phyloP scores from a whole-genome alignment of 2,329 filamentous ascomycete genomes.

The Pseudofabraea citricarpa region DNA sequence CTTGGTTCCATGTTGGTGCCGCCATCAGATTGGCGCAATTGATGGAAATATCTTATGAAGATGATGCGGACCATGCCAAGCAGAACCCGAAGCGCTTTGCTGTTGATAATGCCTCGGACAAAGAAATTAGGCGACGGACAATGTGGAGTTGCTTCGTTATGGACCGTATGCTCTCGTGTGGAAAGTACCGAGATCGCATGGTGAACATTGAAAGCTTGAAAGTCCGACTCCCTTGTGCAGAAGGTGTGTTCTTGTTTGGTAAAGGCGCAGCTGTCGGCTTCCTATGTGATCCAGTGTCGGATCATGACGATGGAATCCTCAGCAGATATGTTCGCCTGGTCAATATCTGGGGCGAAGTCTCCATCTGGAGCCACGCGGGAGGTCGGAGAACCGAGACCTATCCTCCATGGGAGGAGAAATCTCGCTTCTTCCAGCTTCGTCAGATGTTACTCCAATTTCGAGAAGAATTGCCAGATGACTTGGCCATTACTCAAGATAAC shows the following conservation, averaged over 20 bases:
- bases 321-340: constrained; percentile 52
- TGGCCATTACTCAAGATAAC: constrained; percentile 55
- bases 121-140: constrained; percentile 62
- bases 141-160: constrained; percentile 73
- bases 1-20: constrained; percentile 62
- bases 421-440: constrained; percentile 49
- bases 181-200: constrained; percentile 55
- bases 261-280: constrained; percentile 51
- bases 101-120: constrained; percentile 35
- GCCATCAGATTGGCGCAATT: constrained; percentile 56
- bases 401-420: constrained; percentile 55
- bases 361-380: constrained; percentile 47
- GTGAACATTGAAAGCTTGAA: constrained; percentile 54
- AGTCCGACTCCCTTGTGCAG: constrained; percentile 64
- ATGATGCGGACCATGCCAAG: constrained; percentile 34
- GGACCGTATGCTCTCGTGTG: constrained; percentile 64
- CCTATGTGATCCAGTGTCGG: constrained; percentile 24
- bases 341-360: constrained; percentile 54
- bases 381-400: constrained; percentile 43
- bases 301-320: constrained; percentile 28
- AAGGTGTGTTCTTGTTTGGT: constrained; percentile 59
- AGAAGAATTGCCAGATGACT: constrained; percentile 43
- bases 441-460: constrained; percentile 49
- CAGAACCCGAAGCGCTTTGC: constrained; percentile 19
- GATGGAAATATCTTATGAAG: constrained; percentile 55